These are phyloP conservation scores for Bolboschoenus planiculmis DNA, from an alignment of 176 grass and related monocot species.

Conservation along the genomic window DNA sequence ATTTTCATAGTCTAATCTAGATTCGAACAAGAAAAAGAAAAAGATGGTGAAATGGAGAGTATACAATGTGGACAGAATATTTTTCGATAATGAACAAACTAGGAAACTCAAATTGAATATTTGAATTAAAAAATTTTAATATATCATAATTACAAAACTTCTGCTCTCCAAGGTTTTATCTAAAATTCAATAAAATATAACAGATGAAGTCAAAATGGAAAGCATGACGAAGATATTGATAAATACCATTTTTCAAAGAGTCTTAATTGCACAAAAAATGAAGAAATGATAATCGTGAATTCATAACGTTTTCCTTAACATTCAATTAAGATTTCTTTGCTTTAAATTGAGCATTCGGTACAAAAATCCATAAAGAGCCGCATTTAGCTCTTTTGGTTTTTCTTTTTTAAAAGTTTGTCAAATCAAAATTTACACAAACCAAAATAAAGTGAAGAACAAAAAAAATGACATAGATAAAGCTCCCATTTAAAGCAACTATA, in stretches of 20 bases:
- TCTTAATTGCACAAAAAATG: background rate
- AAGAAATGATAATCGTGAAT: background rate
- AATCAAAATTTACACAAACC: background rate
- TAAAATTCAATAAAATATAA: background rate
- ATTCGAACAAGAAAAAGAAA: background rate
- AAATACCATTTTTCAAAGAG: background rate
- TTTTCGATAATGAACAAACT: background rate
- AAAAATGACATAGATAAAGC: background rate
- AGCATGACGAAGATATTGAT: background rate
- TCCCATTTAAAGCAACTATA: background rate
- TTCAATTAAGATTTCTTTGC: background rate
- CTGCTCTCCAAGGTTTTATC: background rate
- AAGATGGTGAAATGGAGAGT: background rate
- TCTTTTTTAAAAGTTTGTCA: background rate
- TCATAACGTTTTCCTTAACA: background rate
- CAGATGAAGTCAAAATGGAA: background rate
- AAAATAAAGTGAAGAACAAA: background rate
- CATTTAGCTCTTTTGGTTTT: background rate
- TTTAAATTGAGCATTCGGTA: background rate
- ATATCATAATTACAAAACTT: background rate
- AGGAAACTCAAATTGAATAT: background rate
- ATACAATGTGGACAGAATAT: background rate
- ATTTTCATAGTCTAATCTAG: background rate
- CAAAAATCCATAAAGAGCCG: background rate
- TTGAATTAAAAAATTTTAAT: background rate